Evolutionary conservation across 2,329 filamentous ascomycete species (phyloP).

Genomic region (Sarocladium brachiariae): DNA sequence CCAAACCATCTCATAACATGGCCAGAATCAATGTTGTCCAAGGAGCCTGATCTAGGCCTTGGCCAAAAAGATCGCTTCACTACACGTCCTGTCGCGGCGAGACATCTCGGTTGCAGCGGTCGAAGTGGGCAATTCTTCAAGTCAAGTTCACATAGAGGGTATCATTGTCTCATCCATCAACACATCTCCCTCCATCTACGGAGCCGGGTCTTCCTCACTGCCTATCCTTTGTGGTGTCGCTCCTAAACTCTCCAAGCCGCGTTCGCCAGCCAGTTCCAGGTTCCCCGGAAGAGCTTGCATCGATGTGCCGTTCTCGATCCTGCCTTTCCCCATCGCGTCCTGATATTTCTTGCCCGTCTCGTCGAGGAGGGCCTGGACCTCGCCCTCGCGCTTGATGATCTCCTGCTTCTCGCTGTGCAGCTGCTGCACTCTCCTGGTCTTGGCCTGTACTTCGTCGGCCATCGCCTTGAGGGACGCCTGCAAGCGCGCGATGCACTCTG

Average conservation of each 20-base stretch:
- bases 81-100: no score
- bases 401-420: slow-evolving; percentile 62
- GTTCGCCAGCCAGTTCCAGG: slow-evolving; percentile 21
- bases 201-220: slow-evolving; percentile 16
- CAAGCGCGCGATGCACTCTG: slow-evolving; percentile 58
- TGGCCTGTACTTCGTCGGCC: slow-evolving; percentile 54
- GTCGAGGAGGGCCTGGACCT: slow-evolving; percentile 74
- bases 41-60: no score
- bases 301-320: slow-evolving; percentile 13
- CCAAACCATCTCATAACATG: no score
- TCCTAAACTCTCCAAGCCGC: slow-evolving; percentile 30
- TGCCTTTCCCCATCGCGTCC: slow-evolving; percentile 31
- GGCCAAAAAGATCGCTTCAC: no score
- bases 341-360: slow-evolving; percentile 66
- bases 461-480: slow-evolving; percentile 55
- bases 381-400: slow-evolving; percentile 61
- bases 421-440: slow-evolving; percentile 57
- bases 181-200: not conserved
- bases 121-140: no score
- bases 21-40: no score
- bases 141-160: not conserved
- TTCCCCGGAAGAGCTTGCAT: slow-evolving; percentile 11
- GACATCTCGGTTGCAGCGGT: no score
- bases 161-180: not conserved
- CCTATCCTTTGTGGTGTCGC: slow-evolving; percentile 21